Evolutionary conservation across 2,329 filamentous ascomycete genomes (phyloP).

Genomic region (Fusarium abutilonis): DNA sequence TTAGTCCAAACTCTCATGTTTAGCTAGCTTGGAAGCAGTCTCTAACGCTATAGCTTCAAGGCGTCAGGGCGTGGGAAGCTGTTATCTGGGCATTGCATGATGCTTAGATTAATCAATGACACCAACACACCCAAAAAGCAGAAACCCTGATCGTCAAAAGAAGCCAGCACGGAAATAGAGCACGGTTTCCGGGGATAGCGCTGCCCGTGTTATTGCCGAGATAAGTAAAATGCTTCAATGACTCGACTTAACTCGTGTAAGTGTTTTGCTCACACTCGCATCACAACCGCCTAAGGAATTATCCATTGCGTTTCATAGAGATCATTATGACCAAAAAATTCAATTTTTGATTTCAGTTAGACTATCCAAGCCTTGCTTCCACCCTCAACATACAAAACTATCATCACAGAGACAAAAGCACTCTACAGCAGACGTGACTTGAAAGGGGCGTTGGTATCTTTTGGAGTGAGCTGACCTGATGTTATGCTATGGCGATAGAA

Average conservation of each 20-base stretch:
- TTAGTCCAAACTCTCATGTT: conserved; percentile 23
- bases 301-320: conserved; percentile 1
- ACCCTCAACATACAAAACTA: background rate
- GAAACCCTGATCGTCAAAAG: conserved; percentile 36
- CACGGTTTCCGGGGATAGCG: conserved; percentile 29
- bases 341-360: background rate
- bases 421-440: conserved; percentile 31
- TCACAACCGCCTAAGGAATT: conserved; percentile 5
- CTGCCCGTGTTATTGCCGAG: conserved; percentile 2
- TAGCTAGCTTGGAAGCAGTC: background rate
- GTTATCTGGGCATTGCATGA: conserved; percentile 8
- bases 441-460: conserved; percentile 23
- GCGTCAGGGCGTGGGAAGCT: conserved; percentile 9
- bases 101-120: conserved; percentile 29
- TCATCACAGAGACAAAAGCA: conserved; percentile 22
- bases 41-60: background rate
- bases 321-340: background rate
- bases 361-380: conserved; percentile 3
- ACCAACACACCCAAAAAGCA: conserved; percentile 15
- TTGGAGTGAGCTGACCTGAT: conserved; percentile 39
- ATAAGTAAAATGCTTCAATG: conserved; percentile 24
- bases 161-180: conserved; percentile 35
- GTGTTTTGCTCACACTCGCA: conserved; percentile 15
- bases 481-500: conserved; percentile 20
- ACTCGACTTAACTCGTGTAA: conserved; percentile 15